Base-by-base conservation (phyloP, 176 grass and related monocot species). In the Eleusine coracana region DNA sequence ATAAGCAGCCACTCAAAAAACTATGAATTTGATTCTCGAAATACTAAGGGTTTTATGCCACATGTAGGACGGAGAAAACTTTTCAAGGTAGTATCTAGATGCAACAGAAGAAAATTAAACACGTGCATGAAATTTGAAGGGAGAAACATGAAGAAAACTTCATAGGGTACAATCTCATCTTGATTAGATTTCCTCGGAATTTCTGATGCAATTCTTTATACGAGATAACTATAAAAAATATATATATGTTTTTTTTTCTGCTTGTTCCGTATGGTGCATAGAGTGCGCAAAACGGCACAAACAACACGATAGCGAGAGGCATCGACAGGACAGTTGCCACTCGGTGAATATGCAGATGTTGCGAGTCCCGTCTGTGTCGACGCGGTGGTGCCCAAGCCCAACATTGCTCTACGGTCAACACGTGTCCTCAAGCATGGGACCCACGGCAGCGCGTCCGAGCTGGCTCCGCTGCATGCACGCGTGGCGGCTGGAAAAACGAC, bases 401-500 rank as follows among this genome's bases (percentile, higher is more conserved):
- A 52, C 14, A 52, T 17, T 2, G 27, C 42, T 39, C 69, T 1
- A 3, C 2, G 0, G 3, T 14, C 5, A 42, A 75, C 71, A 84
- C 72, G 62, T 76, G 61, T 20, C 13, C 62, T 3, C 14, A 1
- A 17, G 21, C 23, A 2, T 0, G 50, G 56, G 67, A 42, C 34
- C 83, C 56, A 28, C 1, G 20, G 13, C 10, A 23, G 27, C 50
- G 2, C 66, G 65, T 71, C 74, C 83, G 66, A 78, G 83, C 83
- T 85, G 83, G 74, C 83, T 14, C 27, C 66, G 7, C 52, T 71
- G 27, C 16, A 14, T 7, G 76, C 61, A 66, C 76, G 23, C 74
- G 52, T 45, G 51, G 66, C 16, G 18, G 74, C 83, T 23, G 58
- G 66, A 67, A 71, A 7, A 39, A 59, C 75, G 74, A 85, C 73